Base-by-base conservation (phyloP, 1,284 basidiomycete genomes). In the Trichosporon coremiiforme region DNA sequence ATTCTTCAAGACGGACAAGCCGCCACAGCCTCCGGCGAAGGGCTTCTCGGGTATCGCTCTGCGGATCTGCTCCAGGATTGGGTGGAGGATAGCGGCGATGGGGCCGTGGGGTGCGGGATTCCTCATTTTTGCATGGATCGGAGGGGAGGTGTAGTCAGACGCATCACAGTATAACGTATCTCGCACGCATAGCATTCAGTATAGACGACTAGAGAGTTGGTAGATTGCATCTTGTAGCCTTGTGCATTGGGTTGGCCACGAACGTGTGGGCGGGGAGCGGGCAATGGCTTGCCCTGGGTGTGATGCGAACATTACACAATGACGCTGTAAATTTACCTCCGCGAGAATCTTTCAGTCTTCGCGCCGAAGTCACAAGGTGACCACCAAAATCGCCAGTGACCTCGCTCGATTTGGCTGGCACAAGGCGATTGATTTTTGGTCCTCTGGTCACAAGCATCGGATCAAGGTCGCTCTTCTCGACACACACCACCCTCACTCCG, bases 61-160 rank as follows among this genome's bases (percentile, higher is more conserved):
- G 15, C 31, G 57, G 15, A 22, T 62, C 17, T 62, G 38, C 9
- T 63, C 64, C n/a, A 38, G 66, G 20, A 69, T 80, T 4, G 80
- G 77, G 2, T 82, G 80, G 80, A 75, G 80, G 38, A 60, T 84
- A 33, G 80, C 81, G 0, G 77, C 77, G 13, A 81, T 84, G 9
- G 80, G 80, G 8, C 82, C 82, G 3, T 84, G 82, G 82, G 82
- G 82, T 4, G 72, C 80, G n/a, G 82, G 81, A 8, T 84, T 84
- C 68, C 66, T 84, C 22, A 76, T 81, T 12, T 84, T 80, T 77
- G 80, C 82, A 4, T 84, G 80, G 79, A 78, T 83, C 5, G 82
- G 82, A 15, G 82, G 82, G 15, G 82, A 84, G 68, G 77, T 84
- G 5, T 83, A 53, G 50, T 20, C 50, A 25, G 50, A 25, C 50